phyloP scores from a whole-genome alignment of 768 basidiomycete genomes.

The Melanogaster broomeanus region DNA sequence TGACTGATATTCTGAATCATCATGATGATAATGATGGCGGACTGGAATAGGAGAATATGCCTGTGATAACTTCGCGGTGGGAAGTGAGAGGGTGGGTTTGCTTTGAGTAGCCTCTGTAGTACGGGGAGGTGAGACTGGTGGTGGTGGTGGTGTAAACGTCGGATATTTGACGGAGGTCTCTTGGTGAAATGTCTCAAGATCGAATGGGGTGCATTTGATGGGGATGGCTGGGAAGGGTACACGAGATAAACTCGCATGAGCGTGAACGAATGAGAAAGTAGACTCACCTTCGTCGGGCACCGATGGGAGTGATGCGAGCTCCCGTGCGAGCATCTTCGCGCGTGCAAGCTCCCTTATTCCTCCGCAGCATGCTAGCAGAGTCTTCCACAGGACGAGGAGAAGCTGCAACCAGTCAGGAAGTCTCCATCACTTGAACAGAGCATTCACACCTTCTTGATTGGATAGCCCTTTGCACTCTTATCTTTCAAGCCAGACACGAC shows the following conservation, averaged over 20 bases:
- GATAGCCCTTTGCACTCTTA: conserved; percentile 93
- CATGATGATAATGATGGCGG: conserved; percentile 92
- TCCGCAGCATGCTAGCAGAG: conserved; percentile 87
- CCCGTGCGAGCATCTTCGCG: conserved; percentile 83
- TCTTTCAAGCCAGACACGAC: conserved; percentile 89
- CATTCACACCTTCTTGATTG: conserved; percentile 84
- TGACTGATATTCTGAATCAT: conserved; percentile 59
- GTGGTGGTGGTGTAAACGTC: conserved; percentile 77
- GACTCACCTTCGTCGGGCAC: conserved; percentile 49
- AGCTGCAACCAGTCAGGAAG: conserved; percentile 51
- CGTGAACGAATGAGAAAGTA: neutral
- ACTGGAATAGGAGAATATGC: conserved; percentile 93
- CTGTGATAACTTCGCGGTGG: conserved; percentile 74
- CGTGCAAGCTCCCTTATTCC: conserved; percentile 85
- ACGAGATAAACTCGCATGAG: conserved; percentile 6
- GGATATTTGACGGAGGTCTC: conserved; percentile 97
- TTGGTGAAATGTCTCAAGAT: conserved; percentile 85
- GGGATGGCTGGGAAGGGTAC: conserved; percentile 44
- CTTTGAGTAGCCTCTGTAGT: conserved; percentile 20
- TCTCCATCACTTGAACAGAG: neutral
- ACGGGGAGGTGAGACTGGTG: conserved; percentile 43
- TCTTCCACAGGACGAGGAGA: conserved; percentile 93
- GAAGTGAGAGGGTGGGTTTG: conserved; percentile 36
- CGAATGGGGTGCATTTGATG: conserved; percentile 89
- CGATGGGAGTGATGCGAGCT: conserved; percentile 73